These are phyloP conservation scores for Penicillium diatomitis DNA, from an alignment of 495 filamentous ascomycete genomes.

Conservation along the genomic window DNA sequence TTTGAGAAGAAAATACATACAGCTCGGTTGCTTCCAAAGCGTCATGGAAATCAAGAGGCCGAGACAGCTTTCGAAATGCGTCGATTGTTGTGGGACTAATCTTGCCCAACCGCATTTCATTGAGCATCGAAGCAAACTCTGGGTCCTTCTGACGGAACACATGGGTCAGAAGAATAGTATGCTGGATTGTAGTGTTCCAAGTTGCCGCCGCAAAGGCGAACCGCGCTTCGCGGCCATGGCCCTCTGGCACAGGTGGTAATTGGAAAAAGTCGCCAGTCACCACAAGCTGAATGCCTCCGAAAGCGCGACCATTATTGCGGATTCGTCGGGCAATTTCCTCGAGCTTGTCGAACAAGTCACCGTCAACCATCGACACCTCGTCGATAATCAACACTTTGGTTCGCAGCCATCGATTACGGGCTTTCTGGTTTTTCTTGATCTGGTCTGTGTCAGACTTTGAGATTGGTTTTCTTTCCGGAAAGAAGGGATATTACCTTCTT, in stretches of 20 bases:
- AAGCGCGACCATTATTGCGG: constrained; percentile 82
- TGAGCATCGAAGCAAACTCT: constrained; percentile 86
- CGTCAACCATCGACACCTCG: constrained; percentile 98
- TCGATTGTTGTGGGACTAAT: constrained; percentile 59
- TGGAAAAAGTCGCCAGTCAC: constrained; percentile 98
- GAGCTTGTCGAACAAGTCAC: constrained; percentile 92
- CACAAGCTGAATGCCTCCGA: constrained; percentile 92
- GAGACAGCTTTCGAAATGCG: constrained; percentile 60
- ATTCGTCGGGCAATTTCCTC: constrained; percentile 74
- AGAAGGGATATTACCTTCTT: constrained; percentile 49
- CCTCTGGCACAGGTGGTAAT: constrained; percentile 82
- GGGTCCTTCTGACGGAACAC: constrained; percentile 95
- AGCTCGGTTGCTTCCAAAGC: constrained; percentile 83
- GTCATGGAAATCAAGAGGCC: constrained; percentile 64
- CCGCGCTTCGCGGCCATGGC: constrained; percentile 55
- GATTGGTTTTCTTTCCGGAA: neutral
- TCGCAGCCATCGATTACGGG: constrained; percentile 76
- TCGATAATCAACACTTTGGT: constrained; percentile 85
- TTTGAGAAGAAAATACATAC: constrained; percentile 30
- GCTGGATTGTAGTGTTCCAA: constrained; percentile 86
- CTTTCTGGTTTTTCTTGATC: constrained; percentile 81
- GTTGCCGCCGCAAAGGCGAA: constrained; percentile 89
- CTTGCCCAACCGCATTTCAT: constrained; percentile 89
- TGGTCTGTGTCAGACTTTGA: constrained; percentile 13
- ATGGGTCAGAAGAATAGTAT: constrained; percentile 91